Conservation (phyloP, 345 rosid species). For the Syzygium oleosum region DNA sequence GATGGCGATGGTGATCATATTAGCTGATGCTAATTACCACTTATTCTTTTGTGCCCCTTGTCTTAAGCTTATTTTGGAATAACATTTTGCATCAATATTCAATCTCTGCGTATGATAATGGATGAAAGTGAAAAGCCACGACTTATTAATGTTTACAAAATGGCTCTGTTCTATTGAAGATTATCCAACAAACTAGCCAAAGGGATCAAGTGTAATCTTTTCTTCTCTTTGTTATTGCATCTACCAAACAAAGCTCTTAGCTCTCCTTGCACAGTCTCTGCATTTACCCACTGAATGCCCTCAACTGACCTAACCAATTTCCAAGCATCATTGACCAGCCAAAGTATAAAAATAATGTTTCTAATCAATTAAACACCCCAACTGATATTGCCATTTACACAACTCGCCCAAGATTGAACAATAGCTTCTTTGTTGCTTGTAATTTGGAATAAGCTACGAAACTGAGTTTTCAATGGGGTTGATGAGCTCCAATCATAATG, state of each 20-base stretch:
- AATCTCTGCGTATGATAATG: neutral
- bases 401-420: too few relatives aligned
- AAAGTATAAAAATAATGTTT: neutral
- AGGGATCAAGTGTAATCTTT: neutral
- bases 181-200: neutral
- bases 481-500: neutral
- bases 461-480: neutral
- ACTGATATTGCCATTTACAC: too few relatives aligned
- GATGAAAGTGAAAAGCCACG: too few relatives aligned
- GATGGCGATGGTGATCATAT: neutral
- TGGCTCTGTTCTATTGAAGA: too few relatives aligned
- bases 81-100: too few relatives aligned
- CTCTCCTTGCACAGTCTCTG: neutral
- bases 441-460: neutral
- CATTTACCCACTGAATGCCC: neutral
- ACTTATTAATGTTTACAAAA: too few relatives aligned
- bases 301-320: neutral
- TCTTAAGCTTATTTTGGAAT: too few relatives aligned
- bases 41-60: neutral
- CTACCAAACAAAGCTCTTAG: neutral
- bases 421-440: too few relatives aligned
- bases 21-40: neutral
- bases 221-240: neutral
- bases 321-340: neutral
- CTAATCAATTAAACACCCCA: neutral